Base-by-base conservation (phyloP, 2,329 filamentous ascomycete genomes). In the Fusarium papillatum region DNA sequence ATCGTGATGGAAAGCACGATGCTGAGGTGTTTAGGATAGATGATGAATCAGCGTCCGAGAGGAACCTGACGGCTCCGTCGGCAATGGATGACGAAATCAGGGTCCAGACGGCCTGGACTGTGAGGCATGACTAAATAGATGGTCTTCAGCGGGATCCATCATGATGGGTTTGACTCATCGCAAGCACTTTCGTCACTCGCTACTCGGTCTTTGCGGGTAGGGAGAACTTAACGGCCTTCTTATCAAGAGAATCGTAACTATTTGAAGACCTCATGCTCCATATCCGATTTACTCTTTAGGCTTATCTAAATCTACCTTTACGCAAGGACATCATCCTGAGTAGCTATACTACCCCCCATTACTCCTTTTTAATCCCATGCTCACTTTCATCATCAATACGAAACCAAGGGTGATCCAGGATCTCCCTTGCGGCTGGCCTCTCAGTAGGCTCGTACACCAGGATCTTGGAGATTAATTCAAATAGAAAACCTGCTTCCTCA, bases 371-470 rank as follows among this genome's bases (percentile, higher is more conserved):
- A 36, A 36, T 5, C 24, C 17, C 16, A 53, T 13, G 53, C 10
- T 13, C 34, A n/a, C 5, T 22, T 22, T 7, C 22, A 34, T 57
- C 29, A 19, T 57, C 53, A 19, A 57, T 57, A 26, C 5, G 70
- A 34, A 81, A 80, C 78, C 77, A 81, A 74, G 77, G 75, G 67
- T 81, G 78, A 16, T 55, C 60, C 22, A 78, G 70, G 36, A 81
- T 41, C 55, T 79, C 74, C 26, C 72, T 64, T 26, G 70, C 74
- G 17, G 60, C 79, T 24, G 64, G 43, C 19, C 79, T 74, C 63
- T 71, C 74, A 46, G 53, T 5, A 29, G 79, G 69, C 57, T 79
- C 71, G 64, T 79, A 79, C 41, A 74, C 71, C 53, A 80, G 76
- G 34, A 79, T 78, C 60, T 73, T 79, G 19, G 72, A 76, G 43